A percentile compares a stretch with the other conserved stretches of the same genome.
phyloP scores from a whole-genome alignment of 495 filamentous ascomycete genomes.

The Neurospora africana region DNA sequence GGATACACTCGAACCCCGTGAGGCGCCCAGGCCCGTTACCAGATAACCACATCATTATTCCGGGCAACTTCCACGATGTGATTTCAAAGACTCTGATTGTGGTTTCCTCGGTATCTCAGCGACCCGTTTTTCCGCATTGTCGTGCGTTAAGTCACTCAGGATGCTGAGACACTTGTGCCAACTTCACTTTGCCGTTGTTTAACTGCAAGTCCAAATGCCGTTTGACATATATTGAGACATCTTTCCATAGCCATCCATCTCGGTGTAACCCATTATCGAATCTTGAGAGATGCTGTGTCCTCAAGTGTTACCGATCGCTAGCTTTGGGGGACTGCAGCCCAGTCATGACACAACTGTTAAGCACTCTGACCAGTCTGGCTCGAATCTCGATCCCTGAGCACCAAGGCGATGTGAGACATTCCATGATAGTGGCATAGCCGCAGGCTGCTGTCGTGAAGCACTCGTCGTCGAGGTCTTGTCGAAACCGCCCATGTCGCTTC shows the following conservation, averaged over 20 bases:
- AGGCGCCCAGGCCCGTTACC: not conserved
- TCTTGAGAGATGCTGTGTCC: not conserved
- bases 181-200: not conserved
- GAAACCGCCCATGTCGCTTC: constrained; percentile 4
- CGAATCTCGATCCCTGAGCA: not conserved
- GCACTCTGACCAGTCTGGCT: not conserved
- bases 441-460: not conserved
- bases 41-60: not conserved
- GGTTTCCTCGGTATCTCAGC: not conserved
- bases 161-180: not conserved
- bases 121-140: not conserved
- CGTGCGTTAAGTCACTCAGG: not conserved
- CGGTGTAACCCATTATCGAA: not conserved
- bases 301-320: not conserved
- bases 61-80: not conserved
- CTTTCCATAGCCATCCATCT: not conserved
- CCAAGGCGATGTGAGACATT: not conserved
- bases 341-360: not conserved
- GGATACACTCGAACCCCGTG: not conserved
- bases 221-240: not conserved
- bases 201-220: not conserved
- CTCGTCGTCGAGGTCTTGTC: constrained; percentile 2
- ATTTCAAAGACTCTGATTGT: not conserved
- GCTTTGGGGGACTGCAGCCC: not conserved
- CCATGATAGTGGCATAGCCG: not conserved